phyloP scores from a whole-genome alignment of 169 alveolate species.

The Plasmodium cynomolgi region DNA sequence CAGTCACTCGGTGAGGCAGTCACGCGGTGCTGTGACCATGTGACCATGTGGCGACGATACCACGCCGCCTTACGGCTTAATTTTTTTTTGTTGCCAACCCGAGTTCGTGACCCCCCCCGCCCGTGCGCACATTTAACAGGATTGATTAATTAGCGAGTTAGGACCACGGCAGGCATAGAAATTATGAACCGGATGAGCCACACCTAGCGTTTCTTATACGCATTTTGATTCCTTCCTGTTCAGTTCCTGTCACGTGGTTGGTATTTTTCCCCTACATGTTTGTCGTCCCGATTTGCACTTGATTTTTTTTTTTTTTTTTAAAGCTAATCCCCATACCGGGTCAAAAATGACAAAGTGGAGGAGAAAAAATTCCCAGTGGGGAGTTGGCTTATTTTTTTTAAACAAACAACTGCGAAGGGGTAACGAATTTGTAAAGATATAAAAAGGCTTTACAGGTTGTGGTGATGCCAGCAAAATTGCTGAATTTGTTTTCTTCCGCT shows the following conservation, averaged over 20 bases:
- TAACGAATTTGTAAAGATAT: too few relatives aligned
- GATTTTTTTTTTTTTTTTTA: too few relatives aligned
- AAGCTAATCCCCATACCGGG: not conserved
- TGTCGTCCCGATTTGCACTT: not conserved
- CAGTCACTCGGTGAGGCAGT: not conserved
- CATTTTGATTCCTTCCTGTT: not conserved
- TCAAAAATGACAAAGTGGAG: not conserved
- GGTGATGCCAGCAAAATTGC: too few relatives aligned
- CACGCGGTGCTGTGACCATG: not conserved
- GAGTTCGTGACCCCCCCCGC: not conserved
- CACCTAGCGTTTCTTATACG: not conserved
- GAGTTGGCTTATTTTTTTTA: not conserved
- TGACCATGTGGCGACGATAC: not conserved
- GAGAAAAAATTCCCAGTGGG: not conserved
- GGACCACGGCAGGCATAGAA: not conserved
- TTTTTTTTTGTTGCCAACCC: not conserved
- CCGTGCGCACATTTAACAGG: not conserved
- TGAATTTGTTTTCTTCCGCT: too few relatives aligned
- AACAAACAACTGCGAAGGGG: not conserved
- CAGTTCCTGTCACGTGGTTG: not conserved
- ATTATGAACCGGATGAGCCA: not conserved
- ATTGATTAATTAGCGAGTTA: not conserved
- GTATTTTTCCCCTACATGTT: not conserved
- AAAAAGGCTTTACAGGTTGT: not conserved
- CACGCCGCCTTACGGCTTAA: not conserved